Base-by-base conservation (phyloP, 2,329 filamentous ascomycete species). In the Trichoderma aggressivum region DNA sequence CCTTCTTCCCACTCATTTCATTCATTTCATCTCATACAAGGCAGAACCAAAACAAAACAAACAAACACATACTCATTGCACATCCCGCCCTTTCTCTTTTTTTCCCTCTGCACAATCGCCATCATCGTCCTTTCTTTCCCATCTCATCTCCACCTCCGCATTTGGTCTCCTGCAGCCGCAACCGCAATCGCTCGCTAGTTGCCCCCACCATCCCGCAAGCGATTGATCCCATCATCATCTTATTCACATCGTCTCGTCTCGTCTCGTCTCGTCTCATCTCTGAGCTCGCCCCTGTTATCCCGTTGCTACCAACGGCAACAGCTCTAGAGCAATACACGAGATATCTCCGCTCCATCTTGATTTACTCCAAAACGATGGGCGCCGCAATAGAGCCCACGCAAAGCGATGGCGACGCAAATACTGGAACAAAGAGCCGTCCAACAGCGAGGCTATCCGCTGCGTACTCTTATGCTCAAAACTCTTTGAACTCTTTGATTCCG, bases 401-500 rank as follows among this genome's bases (percentile, higher is more conserved):
- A 26, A 16, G 26, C 65, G 65, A 68, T 47, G n/a, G 12, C 34
- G 26, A 68, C 28, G 34, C 14, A 36, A 56, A 60, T 14, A 2
- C n/a, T 14, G 50, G 21, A 39, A 50, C 7, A 24, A 60, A 34
- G 10, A 24, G 55, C 18, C 24, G 18, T 16, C 7, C 26, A 6
- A 8, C 65, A 21, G 26, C 47, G 18, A 24, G 58, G 16, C 59
- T 63, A 2, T 63, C 67, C 26, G 24, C 32, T 64, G 74, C 84
- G 30, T 76, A 82, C 72, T 77, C 79, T 70, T 84, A 82, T 75
- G 79, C 81, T 64, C 83, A 83, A 72, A 81, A 80, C 71, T 83
- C 84, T 69, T 75, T 86, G 67, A 81, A 88, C 76, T 82, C 84
- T 73, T 76, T 86, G 75, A 83, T 93, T 56, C 86, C 89, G 58